phyloP scores from a whole-genome alignment of 257 asterid species.

The Striga asiatica region DNA sequence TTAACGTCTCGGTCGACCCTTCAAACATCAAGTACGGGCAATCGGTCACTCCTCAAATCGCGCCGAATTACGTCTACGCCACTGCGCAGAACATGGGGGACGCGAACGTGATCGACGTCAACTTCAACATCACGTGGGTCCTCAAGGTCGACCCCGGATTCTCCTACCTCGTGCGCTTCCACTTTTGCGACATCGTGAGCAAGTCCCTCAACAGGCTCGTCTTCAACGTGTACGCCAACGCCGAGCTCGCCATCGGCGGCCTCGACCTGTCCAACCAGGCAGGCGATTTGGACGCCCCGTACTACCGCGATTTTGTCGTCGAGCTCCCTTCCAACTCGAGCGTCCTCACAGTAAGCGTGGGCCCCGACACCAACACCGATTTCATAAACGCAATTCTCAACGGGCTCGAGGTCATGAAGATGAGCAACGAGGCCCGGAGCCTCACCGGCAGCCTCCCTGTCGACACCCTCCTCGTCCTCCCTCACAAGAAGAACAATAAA shows the following conservation, averaged over 20 bases:
- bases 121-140: slow-evolving; percentile 77
- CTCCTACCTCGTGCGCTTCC: slow-evolving; percentile 47
- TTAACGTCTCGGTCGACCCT: slow-evolving; percentile 38
- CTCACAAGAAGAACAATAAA: slow-evolving; percentile 28
- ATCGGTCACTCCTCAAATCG: slow-evolving; percentile 45
- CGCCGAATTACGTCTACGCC: slow-evolving; percentile 57
- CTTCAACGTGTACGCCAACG: slow-evolving; percentile 45
- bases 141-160: slow-evolving; percentile 47
- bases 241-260: slow-evolving; percentile 36
- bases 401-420: slow-evolving; percentile 65
- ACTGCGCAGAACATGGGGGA: slow-evolving; percentile 78
- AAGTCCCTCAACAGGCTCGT: slow-evolving; percentile 40
- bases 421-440: slow-evolving; percentile 61
- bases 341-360: slow-evolving; percentile 46
- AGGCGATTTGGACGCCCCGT: slow-evolving; percentile 45
- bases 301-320: slow-evolving; percentile 42
- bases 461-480: slow-evolving; percentile 27
- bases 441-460: slow-evolving; percentile 44
- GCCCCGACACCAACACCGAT: slow-evolving; percentile 43
- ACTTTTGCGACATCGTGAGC: slow-evolving; percentile 76
- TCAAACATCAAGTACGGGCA: slow-evolving; percentile 32
- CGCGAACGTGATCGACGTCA: slow-evolving; percentile 38
- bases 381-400: slow-evolving; percentile 47
- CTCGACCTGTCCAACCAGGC: slow-evolving; percentile 44
- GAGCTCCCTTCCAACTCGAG: slow-evolving; percentile 25